These are phyloP conservation scores for Ziziphus jujuba DNA, from an alignment of 306 rosid genomes.

Conservation along the genomic window DNA sequence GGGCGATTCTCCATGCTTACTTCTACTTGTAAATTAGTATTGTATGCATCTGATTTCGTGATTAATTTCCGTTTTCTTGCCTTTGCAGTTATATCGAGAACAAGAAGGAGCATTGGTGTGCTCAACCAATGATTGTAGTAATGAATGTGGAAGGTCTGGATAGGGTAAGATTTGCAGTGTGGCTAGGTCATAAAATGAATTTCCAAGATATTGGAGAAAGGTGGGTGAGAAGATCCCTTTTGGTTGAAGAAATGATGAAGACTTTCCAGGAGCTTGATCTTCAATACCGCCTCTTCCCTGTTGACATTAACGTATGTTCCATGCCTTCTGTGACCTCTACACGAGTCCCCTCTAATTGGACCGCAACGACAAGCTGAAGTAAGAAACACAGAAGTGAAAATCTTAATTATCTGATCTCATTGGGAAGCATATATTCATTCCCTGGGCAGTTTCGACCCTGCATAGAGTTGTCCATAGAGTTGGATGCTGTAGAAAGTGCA, in stretches of 20 bases:
- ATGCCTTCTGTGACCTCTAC: conserved; percentile 53
- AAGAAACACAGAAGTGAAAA: neutral
- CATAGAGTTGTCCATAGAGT: conserved; percentile 1
- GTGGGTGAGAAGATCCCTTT: conserved; percentile 51
- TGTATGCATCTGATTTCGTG: conserved; percentile 1
- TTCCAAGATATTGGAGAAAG: conserved; percentile 88
- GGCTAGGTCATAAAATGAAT: conserved; percentile 80
- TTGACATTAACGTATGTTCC: conserved; percentile 58
- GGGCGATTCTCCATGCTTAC: neutral
- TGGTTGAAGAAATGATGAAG: conserved; percentile 77
- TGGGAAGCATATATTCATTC: neutral
- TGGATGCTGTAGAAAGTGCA: conserved; percentile 30
- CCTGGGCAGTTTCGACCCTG: neutral
- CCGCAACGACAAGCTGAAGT: conserved; percentile 38
- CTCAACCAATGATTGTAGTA: conserved; percentile 62
- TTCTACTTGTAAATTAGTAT: neutral
- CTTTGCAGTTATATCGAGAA: conserved; percentile 67
- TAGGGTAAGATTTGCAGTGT: conserved; percentile 55
- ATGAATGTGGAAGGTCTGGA: conserved; percentile 56
- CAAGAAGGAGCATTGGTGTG: conserved; percentile 88
- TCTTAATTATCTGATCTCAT: neutral
- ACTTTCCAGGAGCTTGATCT: conserved; percentile 74
- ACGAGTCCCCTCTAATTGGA: conserved; percentile 51
- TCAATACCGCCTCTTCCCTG: conserved; percentile 65
- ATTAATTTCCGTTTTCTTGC: neutral